These are phyloP conservation scores for Adansonia gregorii DNA, from an alignment of 441 rosid genomes.

Conservation along the genomic window DNA sequence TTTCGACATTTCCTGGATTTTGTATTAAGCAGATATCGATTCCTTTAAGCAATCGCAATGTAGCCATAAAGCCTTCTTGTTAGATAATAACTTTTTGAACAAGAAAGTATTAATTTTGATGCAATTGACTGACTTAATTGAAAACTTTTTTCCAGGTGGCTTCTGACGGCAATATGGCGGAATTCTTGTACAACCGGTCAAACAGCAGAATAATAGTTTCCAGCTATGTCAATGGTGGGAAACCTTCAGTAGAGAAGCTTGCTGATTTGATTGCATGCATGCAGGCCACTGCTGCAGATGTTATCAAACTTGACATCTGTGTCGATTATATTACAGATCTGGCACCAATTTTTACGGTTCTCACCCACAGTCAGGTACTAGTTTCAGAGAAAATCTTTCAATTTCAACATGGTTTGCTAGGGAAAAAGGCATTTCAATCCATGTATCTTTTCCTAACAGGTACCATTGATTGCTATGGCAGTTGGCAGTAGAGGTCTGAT, in stretches of 20 bases:
- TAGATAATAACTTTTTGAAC: conserved; percentile 1
- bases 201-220: conserved; percentile 10
- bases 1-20: not conserved
- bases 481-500: conserved; percentile 1
- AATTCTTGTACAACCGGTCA: not conserved
- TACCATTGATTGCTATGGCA: conserved; percentile 9
- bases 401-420: not conserved
- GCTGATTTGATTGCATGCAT: conserved; percentile 5
- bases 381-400: not conserved
- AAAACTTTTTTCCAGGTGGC: not conserved
- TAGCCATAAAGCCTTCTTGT: not conserved
- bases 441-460: not conserved
- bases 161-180: not conserved
- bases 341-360: conserved; percentile 4
- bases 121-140: not conserved
- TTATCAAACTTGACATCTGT: not conserved
- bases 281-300: not conserved
- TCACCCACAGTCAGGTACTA: conserved; percentile 11
- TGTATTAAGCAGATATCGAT: too few relatives aligned
- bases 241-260: conserved; percentile 12
- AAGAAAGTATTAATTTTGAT: not conserved
- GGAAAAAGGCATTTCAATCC: not conserved
- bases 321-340: conserved; percentile 5
- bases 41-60: too few relatives aligned
- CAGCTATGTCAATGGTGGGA: conserved; percentile 5